These are phyloP conservation scores for Magnolia officinalis DNA, from an alignment of 164 flowering plant species.

Conservation along the genomic window DNA sequence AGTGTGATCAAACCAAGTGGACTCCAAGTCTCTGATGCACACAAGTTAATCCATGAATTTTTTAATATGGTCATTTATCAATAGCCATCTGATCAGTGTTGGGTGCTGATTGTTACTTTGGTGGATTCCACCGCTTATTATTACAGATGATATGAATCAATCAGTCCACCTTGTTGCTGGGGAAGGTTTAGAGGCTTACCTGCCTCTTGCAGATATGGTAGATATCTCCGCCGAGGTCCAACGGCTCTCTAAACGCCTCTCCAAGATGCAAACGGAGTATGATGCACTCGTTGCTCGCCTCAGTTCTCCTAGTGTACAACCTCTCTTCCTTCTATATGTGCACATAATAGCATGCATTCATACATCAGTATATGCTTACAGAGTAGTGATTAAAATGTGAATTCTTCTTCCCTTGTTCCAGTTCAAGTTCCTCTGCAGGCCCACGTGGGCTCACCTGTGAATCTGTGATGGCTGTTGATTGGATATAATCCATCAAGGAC, in stretches of 20 bases:
- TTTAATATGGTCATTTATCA: not conserved
- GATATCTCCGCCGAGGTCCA: slow-evolving; percentile 83
- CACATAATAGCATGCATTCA: not conserved
- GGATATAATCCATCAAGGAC: not conserved
- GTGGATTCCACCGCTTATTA: slow-evolving; percentile 3
- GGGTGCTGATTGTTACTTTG: slow-evolving; percentile 5
- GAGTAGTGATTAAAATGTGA: not conserved
- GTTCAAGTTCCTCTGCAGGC: not conserved
- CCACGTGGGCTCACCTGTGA: not conserved
- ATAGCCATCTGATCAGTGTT: slow-evolving; percentile 8
- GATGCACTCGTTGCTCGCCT: slow-evolving; percentile 73
- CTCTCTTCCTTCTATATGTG: too few relatives aligned
- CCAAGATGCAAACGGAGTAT: slow-evolving; percentile 78
- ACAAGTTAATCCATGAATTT: not conserved
- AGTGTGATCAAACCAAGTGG: not conserved
- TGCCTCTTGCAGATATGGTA: slow-evolving; percentile 91
- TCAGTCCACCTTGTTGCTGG: slow-evolving; percentile 89
- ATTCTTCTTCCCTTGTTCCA: not conserved
- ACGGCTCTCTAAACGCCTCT: slow-evolving; percentile 79
- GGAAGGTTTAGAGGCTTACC: slow-evolving; percentile 94
- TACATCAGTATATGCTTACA: not conserved
- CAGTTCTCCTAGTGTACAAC: slow-evolving; percentile 56
- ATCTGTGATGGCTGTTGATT: not conserved
- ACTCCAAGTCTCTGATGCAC: not conserved
- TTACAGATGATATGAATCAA: slow-evolving; percentile 68